These are phyloP conservation scores for Dioscorea dumetorum DNA, from an alignment of 106 monocot genomes.

Conservation along the genomic window DNA sequence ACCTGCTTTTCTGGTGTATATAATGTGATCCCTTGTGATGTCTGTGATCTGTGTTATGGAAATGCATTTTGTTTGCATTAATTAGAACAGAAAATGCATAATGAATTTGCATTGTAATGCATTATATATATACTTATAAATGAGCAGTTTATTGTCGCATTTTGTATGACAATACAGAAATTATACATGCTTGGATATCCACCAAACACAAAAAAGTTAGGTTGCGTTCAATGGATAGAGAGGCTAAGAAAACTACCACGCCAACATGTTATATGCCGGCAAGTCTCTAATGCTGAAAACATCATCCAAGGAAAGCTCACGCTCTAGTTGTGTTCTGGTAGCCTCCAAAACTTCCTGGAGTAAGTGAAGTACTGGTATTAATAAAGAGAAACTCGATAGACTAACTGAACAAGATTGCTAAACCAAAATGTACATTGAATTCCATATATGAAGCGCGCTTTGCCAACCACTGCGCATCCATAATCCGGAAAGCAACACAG, in stretches of 20 bases:
- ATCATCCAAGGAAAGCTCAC: slow-evolving; percentile 52
- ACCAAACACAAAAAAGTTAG: no score
- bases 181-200: no score
- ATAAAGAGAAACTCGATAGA: not conserved
- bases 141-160: no score
- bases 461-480: slow-evolving; percentile 85
- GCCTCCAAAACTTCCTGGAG: slow-evolving; percentile 71
- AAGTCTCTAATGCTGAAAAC: slow-evolving; percentile 44
- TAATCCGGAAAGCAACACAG: slow-evolving; percentile 71
- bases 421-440: slow-evolving; percentile 50
- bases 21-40: no score
- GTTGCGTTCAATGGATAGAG: no score
- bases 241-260: not conserved
- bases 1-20: no score
- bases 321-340: slow-evolving; percentile 61
- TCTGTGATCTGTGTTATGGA: no score
- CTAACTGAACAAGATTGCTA: not conserved
- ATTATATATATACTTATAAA: no score
- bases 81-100: no score
- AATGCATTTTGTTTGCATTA: no score
- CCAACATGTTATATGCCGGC: slow-evolving; percentile 24
- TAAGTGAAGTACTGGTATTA: not conserved
- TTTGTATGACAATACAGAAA: no score
- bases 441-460: slow-evolving; percentile 85
- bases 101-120: no score